These are phyloP conservation scores for Hortiboletus flavorubellus DNA, from an alignment of 768 basidiomycete genomes.

Conservation along the genomic window DNA sequence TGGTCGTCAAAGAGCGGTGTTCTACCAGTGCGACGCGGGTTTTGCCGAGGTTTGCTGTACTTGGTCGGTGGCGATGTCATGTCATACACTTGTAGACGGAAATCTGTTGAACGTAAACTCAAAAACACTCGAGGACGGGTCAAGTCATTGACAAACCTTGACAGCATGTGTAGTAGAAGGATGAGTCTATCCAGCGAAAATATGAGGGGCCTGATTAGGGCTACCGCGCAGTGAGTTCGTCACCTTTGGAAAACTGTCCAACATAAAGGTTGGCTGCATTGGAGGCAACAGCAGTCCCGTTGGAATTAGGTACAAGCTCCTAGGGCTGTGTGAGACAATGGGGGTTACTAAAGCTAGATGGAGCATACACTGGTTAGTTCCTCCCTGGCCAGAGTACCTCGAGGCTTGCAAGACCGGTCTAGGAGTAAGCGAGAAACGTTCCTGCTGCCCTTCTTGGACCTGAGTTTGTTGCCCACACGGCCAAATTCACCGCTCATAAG, in stretches of 20 bases:
- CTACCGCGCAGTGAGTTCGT: background rate
- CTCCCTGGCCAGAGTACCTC: constrained; percentile 43
- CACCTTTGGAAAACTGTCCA: constrained; percentile 79
- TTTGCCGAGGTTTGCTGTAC: constrained; percentile 15
- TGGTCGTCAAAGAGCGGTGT: constrained; percentile 22
- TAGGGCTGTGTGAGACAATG: constrained; percentile 28
- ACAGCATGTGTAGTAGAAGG: constrained; percentile 91
- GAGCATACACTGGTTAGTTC: constrained; percentile 51
- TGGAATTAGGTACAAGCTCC: constrained; percentile 74
- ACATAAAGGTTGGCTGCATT: constrained; percentile 77
- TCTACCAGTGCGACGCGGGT: constrained; percentile 9
- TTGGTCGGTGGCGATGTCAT: constrained; percentile 48
- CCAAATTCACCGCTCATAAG: constrained; percentile 82
- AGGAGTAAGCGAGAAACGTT: constrained; percentile 52
- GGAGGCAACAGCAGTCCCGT: constrained; percentile 74
- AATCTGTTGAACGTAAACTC: constrained; percentile 50
- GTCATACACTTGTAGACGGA: constrained; percentile 85
- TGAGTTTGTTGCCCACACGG: constrained; percentile 49
- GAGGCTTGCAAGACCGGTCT: constrained; percentile 37
- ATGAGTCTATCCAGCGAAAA: constrained; percentile 54
- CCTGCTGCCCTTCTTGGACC: constrained; percentile 36
- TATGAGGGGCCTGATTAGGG: constrained; percentile 1
- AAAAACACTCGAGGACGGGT: background rate
- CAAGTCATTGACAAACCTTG: constrained; percentile 51
- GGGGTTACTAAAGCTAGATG: background rate